phyloP scores from a whole-genome alignment of 345 rosid species.

The Euclidium syriacum region DNA sequence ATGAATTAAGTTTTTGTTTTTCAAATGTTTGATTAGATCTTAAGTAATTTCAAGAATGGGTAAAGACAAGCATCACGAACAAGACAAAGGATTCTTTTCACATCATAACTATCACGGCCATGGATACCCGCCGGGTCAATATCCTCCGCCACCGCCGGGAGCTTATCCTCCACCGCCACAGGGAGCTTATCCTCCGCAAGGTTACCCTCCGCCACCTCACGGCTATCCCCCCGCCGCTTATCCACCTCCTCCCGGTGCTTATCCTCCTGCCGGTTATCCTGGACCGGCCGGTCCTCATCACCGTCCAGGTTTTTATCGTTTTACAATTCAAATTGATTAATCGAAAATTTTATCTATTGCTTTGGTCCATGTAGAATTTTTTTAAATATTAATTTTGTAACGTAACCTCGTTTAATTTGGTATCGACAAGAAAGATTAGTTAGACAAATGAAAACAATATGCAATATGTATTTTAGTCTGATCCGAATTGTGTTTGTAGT shows the following conservation, averaged over 20 bases:
- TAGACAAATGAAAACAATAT: background rate
- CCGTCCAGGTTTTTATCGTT: slow-evolving; percentile 54
- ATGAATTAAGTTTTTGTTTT: background rate
- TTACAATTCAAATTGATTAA: no score
- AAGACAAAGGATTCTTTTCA: slow-evolving; percentile 35
- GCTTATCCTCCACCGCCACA: slow-evolving; percentile 45
- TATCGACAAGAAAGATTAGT: background rate
- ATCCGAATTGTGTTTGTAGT: no score
- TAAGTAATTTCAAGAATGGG: slow-evolving; percentile 23
- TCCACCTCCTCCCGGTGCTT: slow-evolving; percentile 36
- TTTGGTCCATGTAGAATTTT: no score
- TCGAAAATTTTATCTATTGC: no score
- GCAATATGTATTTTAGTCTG: background rate
- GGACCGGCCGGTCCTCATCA: slow-evolving; percentile 70
- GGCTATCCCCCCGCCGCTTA: slow-evolving; percentile 33
- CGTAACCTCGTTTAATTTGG: no score
- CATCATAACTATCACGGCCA: slow-evolving; percentile 35
- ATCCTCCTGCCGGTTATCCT: slow-evolving; percentile 67
- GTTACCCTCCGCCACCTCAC: slow-evolving; percentile 29
- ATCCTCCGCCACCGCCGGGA: slow-evolving; percentile 52
- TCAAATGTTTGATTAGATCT: background rate
- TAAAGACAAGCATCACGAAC: slow-evolving; percentile 28
- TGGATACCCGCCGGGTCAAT: slow-evolving; percentile 38
- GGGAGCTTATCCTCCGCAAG: slow-evolving; percentile 42
- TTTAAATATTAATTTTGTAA: no score